Conservation (phyloP, 495 filamentous ascomycete genomes). For the Neurospora intermedia region DNA sequence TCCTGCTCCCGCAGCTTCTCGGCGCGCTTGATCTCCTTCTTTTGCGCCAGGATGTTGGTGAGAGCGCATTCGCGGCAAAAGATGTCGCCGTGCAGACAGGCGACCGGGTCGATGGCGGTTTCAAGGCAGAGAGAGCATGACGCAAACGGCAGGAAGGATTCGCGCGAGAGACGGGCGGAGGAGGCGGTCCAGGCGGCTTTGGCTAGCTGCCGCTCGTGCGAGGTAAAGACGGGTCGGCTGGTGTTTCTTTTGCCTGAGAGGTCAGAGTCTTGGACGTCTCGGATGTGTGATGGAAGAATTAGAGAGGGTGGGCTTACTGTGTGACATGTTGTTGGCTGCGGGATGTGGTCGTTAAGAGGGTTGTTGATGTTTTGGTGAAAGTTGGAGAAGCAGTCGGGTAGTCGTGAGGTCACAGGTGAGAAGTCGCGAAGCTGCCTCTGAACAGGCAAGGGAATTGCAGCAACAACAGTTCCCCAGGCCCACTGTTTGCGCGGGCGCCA, state of each 20-base stretch:
- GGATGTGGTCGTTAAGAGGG: background rate
- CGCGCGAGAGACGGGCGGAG: slow-evolving; percentile 75
- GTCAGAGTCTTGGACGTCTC: slow-evolving; percentile 12
- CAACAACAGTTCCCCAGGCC: background rate
- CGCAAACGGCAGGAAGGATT: slow-evolving; percentile 88
- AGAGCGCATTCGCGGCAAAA: slow-evolving; percentile 96
- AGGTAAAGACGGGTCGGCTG: slow-evolving; percentile 89
- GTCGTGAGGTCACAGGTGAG: background rate
- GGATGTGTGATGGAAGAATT: background rate
- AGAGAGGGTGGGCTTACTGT: slow-evolving; percentile 35
- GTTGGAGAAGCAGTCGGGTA: background rate
- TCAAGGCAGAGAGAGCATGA: slow-evolving; percentile 85
- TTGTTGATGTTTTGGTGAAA: background rate
- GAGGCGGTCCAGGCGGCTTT: slow-evolving; percentile 71
- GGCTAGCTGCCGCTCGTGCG: slow-evolving; percentile 76
- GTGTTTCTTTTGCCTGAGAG: slow-evolving; percentile 79
- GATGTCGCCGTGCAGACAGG: slow-evolving; percentile 68
- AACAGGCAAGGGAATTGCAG: background rate
- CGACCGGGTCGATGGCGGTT: slow-evolving; percentile 70
- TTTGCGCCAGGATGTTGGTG: slow-evolving; percentile 78
- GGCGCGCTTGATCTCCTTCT: slow-evolving; percentile 81
- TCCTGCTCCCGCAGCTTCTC: slow-evolving; percentile 56
- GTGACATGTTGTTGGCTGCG: slow-evolving; percentile 32
- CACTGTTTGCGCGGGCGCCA: background rate
- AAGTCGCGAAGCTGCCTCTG: background rate